These are phyloP conservation scores for Schizonepeta tenuifolia DNA, from an alignment of 257 asterid genomes.

Conservation along the genomic window DNA sequence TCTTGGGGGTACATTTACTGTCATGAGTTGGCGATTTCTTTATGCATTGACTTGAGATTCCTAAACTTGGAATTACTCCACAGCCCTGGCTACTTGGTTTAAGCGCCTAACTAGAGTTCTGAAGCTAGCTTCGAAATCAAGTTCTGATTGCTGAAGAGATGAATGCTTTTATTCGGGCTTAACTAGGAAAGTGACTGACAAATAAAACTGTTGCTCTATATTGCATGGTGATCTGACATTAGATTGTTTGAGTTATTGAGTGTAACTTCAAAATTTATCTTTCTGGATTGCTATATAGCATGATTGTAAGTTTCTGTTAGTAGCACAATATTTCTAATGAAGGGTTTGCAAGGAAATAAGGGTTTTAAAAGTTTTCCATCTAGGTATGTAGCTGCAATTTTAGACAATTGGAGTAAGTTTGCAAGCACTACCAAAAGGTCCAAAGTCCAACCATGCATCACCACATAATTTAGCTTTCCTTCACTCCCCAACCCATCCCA, in stretches of 20 bases:
- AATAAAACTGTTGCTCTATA: no score
- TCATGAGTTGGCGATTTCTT: background rate
- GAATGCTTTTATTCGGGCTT: no score
- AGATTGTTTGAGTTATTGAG: no score
- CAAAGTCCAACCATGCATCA: background rate
- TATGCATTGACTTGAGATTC: background rate
- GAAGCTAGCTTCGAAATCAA: constrained; percentile 1
- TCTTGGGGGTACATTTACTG: background rate
- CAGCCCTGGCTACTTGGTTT: background rate
- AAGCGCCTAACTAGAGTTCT: background rate
- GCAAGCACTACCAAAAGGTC: background rate
- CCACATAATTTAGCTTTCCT: background rate
- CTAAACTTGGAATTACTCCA: background rate
- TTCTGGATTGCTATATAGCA: constrained; percentile 21
- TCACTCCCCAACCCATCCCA: background rate
- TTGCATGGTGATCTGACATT: no score
- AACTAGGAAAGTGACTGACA: no score
- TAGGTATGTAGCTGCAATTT: background rate
- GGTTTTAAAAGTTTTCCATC: background rate
- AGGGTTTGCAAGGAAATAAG: background rate
- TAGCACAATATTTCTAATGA: background rate
- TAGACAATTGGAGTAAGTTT: constrained; percentile 8
- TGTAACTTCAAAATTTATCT: no score
- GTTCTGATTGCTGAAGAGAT: background rate
- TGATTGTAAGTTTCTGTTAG: background rate